phyloP scores from a whole-genome alignment of 805 yeast genomes.

The Komagataella ulmi region DNA sequence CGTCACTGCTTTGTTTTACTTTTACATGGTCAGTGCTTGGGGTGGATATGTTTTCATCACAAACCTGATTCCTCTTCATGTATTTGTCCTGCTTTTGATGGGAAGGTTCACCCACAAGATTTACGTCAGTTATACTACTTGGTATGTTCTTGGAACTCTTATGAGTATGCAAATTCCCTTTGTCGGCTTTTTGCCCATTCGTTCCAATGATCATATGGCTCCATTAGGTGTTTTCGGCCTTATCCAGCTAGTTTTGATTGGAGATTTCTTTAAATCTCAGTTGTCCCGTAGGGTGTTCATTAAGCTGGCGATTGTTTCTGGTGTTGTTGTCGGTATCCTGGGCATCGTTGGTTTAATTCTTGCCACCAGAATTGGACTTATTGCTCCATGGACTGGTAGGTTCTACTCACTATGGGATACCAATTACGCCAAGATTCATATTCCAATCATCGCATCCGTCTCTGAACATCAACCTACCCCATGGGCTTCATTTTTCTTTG shows the following conservation, averaged over 20 bases:
- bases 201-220: constrained; percentile 97
- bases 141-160: constrained; percentile 96
- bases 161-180: constrained; percentile 99
- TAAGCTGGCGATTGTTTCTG: constrained; percentile 48
- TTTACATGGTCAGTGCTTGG: constrained; percentile 99
- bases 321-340: constrained; percentile 36
- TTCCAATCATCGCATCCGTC: constrained; percentile 97
- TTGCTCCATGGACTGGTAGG: constrained; percentile 99
- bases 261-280: constrained; percentile 64
- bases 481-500: constrained; percentile 97
- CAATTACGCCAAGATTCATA: constrained; percentile 91
- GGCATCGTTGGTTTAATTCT: constrained; percentile 65
- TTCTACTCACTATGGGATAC: constrained; percentile 98
- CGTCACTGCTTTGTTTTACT: constrained; percentile 76
- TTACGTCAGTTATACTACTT: constrained; percentile 86
- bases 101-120: constrained; percentile 80
- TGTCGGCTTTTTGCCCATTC: constrained; percentile 93
- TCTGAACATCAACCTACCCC: constrained; percentile 99
- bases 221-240: constrained; percentile 95
- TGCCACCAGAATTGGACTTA: constrained; percentile 81
- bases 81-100: constrained; percentile 81
- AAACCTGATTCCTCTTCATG: constrained; percentile 91
- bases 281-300: constrained; percentile 65
- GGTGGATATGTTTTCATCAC: constrained; percentile 99
- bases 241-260: constrained; percentile 79